Evolutionary conservation across 352 stramenopile genomes (phyloP), one percentile per base, ranked within the genome.

Genomic region (Pseudoperonospora humuli): DNA sequence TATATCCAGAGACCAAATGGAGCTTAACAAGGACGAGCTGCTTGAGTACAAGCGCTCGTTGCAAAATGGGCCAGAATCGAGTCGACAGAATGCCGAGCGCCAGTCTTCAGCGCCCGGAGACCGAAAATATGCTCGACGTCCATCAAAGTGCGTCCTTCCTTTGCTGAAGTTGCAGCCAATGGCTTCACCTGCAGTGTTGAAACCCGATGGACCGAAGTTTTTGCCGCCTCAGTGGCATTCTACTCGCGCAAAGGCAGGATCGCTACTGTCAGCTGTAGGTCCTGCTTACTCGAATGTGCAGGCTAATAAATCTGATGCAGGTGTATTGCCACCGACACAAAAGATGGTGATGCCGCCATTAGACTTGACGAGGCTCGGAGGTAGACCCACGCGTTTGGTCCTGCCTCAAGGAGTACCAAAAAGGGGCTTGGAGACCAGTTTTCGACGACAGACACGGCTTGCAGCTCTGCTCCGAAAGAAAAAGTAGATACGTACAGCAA

Each of bases 1-100:
- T 49, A 19, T 19, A 2, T 6, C 6, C 50, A 81, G 66, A 36
- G 71, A 84, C 24, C 51, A 84, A 7, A 86, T 86, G 69, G 71
- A 84, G 45, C 33, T 73, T 5, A 69, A 85, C 50, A 87, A 86
- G 28, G 67, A 85, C 3, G 74, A 91, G 38, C 54, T 91, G 13
- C 57, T 86, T 0, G 71, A 76, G 25, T 69, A 75, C 38, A 85
- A 83, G 42, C 54, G 54, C 1, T 62, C 42, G 10, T n/a, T n/a
- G n/a, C n/a, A n/a, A n/a, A n/a, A n/a, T n/a, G 7, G 14, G 32
- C 13, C 15, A 23, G n/a, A 23, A n/a, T 36, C 11, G 31, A 18
- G n/a, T 36, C 50, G 59, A 6, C 36, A 48, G 19, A 57, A 45
- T 29, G 18, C 43, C 28, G 18, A 40, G 24, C 53, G 45, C 11